Evolutionary conservation across 2,329 filamentous ascomycete genomes (phyloP), one percentile per base, ranked within the genome.

Genomic region (Alternaria viburni): DNA sequence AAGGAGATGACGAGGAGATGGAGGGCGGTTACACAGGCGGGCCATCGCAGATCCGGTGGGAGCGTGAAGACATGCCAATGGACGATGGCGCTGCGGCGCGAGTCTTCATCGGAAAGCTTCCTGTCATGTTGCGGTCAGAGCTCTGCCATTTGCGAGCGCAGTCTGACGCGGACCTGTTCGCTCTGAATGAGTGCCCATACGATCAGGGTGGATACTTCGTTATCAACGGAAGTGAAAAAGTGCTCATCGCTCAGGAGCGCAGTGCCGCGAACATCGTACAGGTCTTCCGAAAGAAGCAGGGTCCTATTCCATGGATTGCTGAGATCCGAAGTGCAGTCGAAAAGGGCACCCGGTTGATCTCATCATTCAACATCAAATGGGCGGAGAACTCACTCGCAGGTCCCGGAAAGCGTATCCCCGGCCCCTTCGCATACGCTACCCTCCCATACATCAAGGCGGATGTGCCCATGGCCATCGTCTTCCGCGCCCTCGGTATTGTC

Each of bases 171-270:
- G 91, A 92, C 54, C 86, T 99, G 2, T 98, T 97, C 79, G 86
- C 92, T 50, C 90, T 96, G 80, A 97, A 97, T 77, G 96, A 99
- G 82, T 99, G 96, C 71, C 96, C 96, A 1, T 99, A 97, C 80
- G 96, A 99, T 76, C 96, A 97, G 77, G 96, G 96, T 71, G 96
- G 96, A 69, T 99, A 99, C 82, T 99, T 99, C 77, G 93, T 99
- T 74, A 99, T 99, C 86, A 99, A 99, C 83, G 96, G 96, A 46
- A 97, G 93, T 81, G 96, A 99, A 79, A 99, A 99, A 86, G 96
- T 99, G 21, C 84, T 99, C 71, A 99, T 99, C 74, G 96, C 96
- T 1, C 96, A 99, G 80, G 96, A 99, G 81, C 91, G 96, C 66
- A 97, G 94, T 78, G 96, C 96, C 44, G 96, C 95, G 77, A 99